Evolutionary conservation across 1,139 yeast species (phyloP), one percentile per base, ranked within the genome.

Genomic region (Diutina rugosa): DNA sequence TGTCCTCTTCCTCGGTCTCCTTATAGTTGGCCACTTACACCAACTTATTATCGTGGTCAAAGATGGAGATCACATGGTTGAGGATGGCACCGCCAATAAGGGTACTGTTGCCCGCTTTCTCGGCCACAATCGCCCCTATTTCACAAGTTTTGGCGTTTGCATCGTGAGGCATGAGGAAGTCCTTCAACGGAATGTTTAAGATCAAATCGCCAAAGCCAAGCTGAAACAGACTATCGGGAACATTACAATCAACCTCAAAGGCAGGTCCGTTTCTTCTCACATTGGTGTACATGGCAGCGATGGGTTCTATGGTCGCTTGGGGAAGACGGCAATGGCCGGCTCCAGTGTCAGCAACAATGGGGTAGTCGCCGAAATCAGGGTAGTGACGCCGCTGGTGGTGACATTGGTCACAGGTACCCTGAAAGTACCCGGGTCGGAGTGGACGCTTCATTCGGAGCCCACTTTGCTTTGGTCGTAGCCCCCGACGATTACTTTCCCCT

Each of bases 171-270:
- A 21, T 14, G 26, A 30, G 9, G n/a, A 62, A 57, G 9, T 56
- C 58, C 30, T 55, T 28, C 10, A 54, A 49, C 0, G 63, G 61
- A 32, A 61, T 61, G 18, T 57, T 51, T 32, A 61, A 58, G 9
- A 55, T 46, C 29, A 57, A 56, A 14, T 57, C 58, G 18, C 49
- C 57, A 18, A 57, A 30, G 28, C 29, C 14, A 44, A 55, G 12
- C 29, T 47, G 46, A 16, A 56, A 12, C 51, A 26, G 46, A 26
- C 45, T n/a, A 44, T 49, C 53, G 12, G 41, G 41, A 12, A n/a
- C 41, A 5, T 35, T 3, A 35, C 41, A 35, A n/a, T 35, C 41
- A 10, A 35, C 41, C 10, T 9, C 14, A 9, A 5, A 35, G 5
- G n/a, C n/a, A 10, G n/a, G n/a, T 2, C 41, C 41, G 41, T 10